Evolutionary conservation across 768 basidiomycete genomes (phyloP).

Genomic region (Agrocybe pediades): DNA sequence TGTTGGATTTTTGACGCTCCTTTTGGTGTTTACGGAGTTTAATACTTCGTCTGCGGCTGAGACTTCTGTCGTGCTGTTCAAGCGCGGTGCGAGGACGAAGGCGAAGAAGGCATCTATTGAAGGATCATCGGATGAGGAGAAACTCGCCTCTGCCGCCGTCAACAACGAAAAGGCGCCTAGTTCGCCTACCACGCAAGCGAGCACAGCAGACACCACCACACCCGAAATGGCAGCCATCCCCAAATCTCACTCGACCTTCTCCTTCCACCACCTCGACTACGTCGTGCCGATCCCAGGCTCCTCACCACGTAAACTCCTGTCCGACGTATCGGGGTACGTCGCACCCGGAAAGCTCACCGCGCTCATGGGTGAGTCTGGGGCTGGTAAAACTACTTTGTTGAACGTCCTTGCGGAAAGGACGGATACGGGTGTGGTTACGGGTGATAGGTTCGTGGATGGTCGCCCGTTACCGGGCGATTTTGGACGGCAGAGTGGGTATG

Average conservation of each 20-base stretch:
- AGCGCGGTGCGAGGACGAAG: constrained; percentile 44
- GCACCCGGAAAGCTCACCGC: constrained; percentile 82
- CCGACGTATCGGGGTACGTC: constrained; percentile 79
- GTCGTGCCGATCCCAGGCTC: constrained; percentile 59
- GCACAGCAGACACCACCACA: too few species aligned
- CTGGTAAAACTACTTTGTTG: constrained; percentile 59
- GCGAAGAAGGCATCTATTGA: constrained; percentile 12
- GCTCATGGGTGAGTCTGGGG: constrained; percentile 65
- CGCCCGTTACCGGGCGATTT: constrained; percentile 52
- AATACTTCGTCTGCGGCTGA: constrained; percentile 36
- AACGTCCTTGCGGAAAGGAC: constrained; percentile 60
- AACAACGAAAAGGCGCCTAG: constrained; percentile 18
- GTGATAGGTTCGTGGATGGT: constrained; percentile 59
- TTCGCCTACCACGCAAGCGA: constrained; percentile 20
- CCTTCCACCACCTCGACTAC: constrained; percentile 78
- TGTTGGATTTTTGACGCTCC: constrained; percentile 52
- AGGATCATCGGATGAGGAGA: constrained; percentile 28
- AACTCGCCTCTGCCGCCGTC: constrained; percentile 2
- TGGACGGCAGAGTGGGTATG: constrained; percentile 55
- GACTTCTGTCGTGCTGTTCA: constrained; percentile 56
- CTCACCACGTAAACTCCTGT: constrained; percentile 49
- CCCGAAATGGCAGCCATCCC: constrained; percentile 16
- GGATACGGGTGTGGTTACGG: constrained; percentile 47
- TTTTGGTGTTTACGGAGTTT: constrained; percentile 60
- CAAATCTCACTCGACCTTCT: constrained; percentile 61